Evolutionary conservation across 1,139 yeast genomes (phyloP), one percentile per base, ranked within the genome.

Genomic region (Geotrichum macrosporum): DNA sequence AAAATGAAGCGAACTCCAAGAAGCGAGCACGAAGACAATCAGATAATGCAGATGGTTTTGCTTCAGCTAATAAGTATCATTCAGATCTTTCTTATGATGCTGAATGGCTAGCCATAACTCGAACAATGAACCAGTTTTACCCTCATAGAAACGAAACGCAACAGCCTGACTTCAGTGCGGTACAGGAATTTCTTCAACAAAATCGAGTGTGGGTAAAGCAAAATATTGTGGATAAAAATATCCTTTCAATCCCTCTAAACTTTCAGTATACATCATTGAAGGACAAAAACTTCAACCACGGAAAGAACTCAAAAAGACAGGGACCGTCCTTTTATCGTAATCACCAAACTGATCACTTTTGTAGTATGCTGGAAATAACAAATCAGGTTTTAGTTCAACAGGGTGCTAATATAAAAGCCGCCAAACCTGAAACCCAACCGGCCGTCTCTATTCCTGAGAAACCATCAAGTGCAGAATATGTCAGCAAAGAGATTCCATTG

Each of bases 21-120:
- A 31, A 42, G n/a, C 36, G 27, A 22, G 33, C 15, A 9, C 29
- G 41, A 6, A 16, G 33, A 16, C 16, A 34, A 26, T 36, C 35
- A 8, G 21, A 31, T 18, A 22, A 20, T 29, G 4, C 33, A 16
- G 10, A n/a, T 26, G 9, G 12, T 19, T 13, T 15, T 5, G 9
- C 5, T 16, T 16, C 9, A 13, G 27, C 12, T 35, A n/a, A 10
- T 15, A 24, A 16, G 27, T 37, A 40, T 19, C 26, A 27, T 12
- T 10, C 44, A 4, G 29, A 34, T 3, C 53, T 67, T 9, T 46
- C 44, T 8, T 68, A 66, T 43, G 72, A 68, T 44, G 60, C 67
- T 1, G 67, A 68, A 40, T 68, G 72, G 72, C 59, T 68, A 16
- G 68, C 70, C 2, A 62, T 68, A 19, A 58, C 64, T 1, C 55